Percentiles rank a stretch among this genome's conserved stretches.
phyloP scores from a whole-genome alignment of 1,284 basidiomycete species.

The Heterobasidion annosum region DNA sequence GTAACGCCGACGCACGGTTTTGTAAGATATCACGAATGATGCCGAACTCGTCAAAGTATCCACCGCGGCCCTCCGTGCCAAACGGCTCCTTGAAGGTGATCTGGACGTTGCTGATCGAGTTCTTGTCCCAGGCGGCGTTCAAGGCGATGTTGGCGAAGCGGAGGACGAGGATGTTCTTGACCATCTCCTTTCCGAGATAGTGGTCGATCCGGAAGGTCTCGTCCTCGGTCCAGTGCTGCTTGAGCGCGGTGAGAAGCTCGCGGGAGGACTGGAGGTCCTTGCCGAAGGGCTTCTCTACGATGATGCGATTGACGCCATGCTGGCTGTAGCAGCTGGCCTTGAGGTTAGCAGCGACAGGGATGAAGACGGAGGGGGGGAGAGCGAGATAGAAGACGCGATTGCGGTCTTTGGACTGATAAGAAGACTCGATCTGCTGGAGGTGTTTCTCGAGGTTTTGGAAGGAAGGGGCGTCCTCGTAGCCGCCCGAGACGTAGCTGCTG shows the following conservation, averaged over 20 bases:
- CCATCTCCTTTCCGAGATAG: conserved; percentile 98
- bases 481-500: conserved; percentile 77
- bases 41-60: conserved; percentile 98
- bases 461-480: conserved; percentile 77
- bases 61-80: conserved; percentile 93
- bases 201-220: conserved; percentile 98
- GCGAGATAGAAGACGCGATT: conserved; percentile 93
- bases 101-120: conserved; percentile 90
- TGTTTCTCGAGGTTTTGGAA: conserved; percentile 74
- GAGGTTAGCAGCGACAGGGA: conserved; percentile 76
- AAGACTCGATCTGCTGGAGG: conserved; percentile 70
- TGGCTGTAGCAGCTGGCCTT: conserved; percentile 74
- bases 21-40: conserved; percentile 95
- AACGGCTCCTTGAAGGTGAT: conserved; percentile 99
- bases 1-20: conserved; percentile 67
- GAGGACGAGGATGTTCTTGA: conserved; percentile 92
- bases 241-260: conserved; percentile 71
- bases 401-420: conserved; percentile 51
- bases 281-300: conserved; percentile 96
- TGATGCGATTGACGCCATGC: conserved; percentile 78
- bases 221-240: conserved; percentile 85
- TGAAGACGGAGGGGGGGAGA: conserved; percentile 90
- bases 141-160: conserved; percentile 91
- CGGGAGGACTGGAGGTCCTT: conserved; percentile 87
- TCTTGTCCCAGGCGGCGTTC: conserved; percentile 86